A percentile compares a stretch with the other conserved stretches of the same genome.
Evolutionary conservation across 2,329 filamentous ascomycete species (phyloP).

Genomic region (Cercospora canescens): DNA sequence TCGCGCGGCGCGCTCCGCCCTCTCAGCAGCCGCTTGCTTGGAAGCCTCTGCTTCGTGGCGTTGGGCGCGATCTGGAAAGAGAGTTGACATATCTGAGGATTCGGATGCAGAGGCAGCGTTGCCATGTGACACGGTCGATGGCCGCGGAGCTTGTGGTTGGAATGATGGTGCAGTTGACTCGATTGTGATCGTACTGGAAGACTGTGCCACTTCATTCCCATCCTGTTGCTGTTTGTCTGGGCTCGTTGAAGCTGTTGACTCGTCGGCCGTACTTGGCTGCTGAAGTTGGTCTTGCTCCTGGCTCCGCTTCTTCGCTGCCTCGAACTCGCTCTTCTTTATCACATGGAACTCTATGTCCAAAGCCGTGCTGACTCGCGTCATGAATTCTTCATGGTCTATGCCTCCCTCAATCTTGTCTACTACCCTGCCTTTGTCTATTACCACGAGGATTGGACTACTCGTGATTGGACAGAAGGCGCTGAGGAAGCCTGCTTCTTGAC

Average conservation of each 20-base stretch:
- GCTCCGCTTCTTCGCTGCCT: conserved; percentile 7
- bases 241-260: neutral
- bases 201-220: neutral
- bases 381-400: conserved; percentile 63
- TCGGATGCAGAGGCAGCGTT: neutral
- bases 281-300: neutral
- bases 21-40: conserved; percentile 51
- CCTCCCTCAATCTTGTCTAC: conserved; percentile 73
- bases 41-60: conserved; percentile 43
- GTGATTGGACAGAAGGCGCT: conserved; percentile 80
- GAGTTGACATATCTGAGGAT: conserved; percentile 23
- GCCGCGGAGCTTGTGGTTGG: neutral
- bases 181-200: neutral
- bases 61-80: conserved; percentile 55
- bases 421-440: conserved; percentile 74
- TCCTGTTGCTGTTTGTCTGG: neutral
- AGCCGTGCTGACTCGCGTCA: conserved; percentile 54
- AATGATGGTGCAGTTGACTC: neutral
- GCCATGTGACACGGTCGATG: neutral
- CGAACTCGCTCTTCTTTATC: conserved; percentile 11
- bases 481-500: conserved; percentile 78
- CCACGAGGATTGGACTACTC: conserved; percentile 73
- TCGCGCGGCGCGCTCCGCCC: conserved; percentile 44
- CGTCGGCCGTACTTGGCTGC: neutral
- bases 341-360: conserved; percentile 34